Base-by-base conservation (phyloP, 2,329 filamentous ascomycete species). In the Rutstroemia sp. region DNA sequence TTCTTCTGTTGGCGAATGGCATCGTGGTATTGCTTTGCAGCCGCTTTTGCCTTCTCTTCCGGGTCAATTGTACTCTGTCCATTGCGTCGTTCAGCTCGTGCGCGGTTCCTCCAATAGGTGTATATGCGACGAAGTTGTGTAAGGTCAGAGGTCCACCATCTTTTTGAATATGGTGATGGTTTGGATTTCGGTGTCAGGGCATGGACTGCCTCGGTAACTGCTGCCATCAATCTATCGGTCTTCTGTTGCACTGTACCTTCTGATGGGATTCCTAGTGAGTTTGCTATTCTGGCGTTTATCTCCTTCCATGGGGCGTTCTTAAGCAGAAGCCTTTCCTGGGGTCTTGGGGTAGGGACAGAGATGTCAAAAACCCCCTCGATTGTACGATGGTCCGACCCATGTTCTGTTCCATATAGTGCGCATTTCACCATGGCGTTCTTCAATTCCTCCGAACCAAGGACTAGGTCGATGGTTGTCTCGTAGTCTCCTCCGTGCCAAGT, bases 91-190 rank as follows among this genome's bases (percentile, higher is more conserved):
- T 62, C 55, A 25, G 61, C 50, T 47, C 65, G 61, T 21, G 66
- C 64, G 14, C 56, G 61, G 55, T 67, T 70, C 30, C 63, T 65
- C 62, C 58, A 70, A 38, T 65, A 63, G 9, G 62, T 66, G 54
- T 69, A 62, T 27, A 67, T 63, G 14, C 48, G 54, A 21, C 61
- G 65, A 10, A 70, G 62, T 46, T 67, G 58, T 19, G 63, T 69
- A 1, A 69, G 62, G 49, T 69, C 63, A 3, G 51, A 56, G 5
- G 61, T 66, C 65, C 62, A 71, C 67, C 61, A 71, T 38, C 65
- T 58, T 53, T 70, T 70, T 48, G 61, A 59, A 50, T 68, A 65
- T n/a, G 50, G 58, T 19, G 62, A 65, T 48, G 64, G 64, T 48
- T 62, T 66, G 25, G 64, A 59, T 53, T 54, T 66, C 5, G 61